Conservation (phyloP, 345 rosid species). For the Linum lewisii region DNA sequence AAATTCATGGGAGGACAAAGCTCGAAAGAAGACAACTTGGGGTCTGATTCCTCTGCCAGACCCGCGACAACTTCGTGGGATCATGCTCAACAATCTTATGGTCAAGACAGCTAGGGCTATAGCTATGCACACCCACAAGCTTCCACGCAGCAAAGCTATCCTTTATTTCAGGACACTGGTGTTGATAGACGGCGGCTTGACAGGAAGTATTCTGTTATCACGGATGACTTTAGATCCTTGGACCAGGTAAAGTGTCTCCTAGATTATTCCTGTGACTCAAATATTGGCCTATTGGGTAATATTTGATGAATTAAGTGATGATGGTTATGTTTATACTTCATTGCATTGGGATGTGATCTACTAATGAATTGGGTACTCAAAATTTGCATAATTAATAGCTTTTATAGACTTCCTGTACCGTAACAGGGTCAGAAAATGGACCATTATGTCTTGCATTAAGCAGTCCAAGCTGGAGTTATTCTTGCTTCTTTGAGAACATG, state of each 20-base stretch:
- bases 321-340: background rate
- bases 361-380: too few relatives aligned
- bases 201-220: slow-evolving; percentile 59
- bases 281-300: too few relatives aligned
- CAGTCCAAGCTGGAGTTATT: too few relatives aligned
- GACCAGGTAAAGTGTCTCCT: slow-evolving; percentile 44
- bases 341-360: too few relatives aligned
- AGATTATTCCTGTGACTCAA: background rate
- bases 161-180: slow-evolving; percentile 19
- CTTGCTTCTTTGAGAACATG: too few relatives aligned
- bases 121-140: slow-evolving; percentile 30
- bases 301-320: too few relatives aligned
- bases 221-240: slow-evolving; percentile 67
- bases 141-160: slow-evolving; percentile 22
- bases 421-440: too few relatives aligned
- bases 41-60: slow-evolving; percentile 31
- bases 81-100: slow-evolving; percentile 31
- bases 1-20: slow-evolving; percentile 55
- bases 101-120: slow-evolving; percentile 36
- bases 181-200: slow-evolving; percentile 45
- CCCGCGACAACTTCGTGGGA: slow-evolving; percentile 45
- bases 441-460: too few relatives aligned
- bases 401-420: too few relatives aligned
- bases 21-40: slow-evolving; percentile 45
- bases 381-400: too few relatives aligned